Evolutionary conservation across 1,139 yeast genomes (phyloP), one percentile per base, ranked within the genome.

Genomic region (Wickerhamomyces sp.): DNA sequence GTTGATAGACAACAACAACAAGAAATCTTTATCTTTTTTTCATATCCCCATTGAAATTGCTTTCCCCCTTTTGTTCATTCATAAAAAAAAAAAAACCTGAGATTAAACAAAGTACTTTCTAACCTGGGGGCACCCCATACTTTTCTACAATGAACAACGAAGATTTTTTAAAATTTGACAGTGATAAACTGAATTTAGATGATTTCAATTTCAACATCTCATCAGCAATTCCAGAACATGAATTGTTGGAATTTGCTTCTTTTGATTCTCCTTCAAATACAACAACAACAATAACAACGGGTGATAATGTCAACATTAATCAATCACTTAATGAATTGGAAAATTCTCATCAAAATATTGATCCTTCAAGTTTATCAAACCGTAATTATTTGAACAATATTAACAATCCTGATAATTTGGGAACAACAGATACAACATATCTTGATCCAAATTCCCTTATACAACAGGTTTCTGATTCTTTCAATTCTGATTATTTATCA

Each of bases 221-320:
- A 27, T 56, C 60, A 2, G 50, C 61, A 1, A 58, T 58, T 18
- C 62, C 61, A 6, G 62, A 58, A 47, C 50, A 57, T 32, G 62
- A 58, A 34, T 49, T 58, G 11, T 39, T 58, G n/a, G 61, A 58
- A 27, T 56, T 55, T 26, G 15, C 52, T 6, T 38, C 40, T 2
- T 38, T 38, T 13, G 40, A 38, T 3, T 14, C 40, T 8, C 15
- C 30, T 10, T 6, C 18, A 6, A 13, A 37, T 7, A 18, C n/a
- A 18, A 10, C n/a, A 8, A 11, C 37, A 36, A 4, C 37, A 10
- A 10, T 4, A 8, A 11, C 37, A 36, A 4, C 37, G 3, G 30
- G 30, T 5, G 23, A 18, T 18, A 18, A 18, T 5, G 23, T 5
- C 23, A 18, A 18, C n/a, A 30, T n/a, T 27, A 34, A 37, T n/a